Percentiles rank a stretch among this genome's conserved stretches.
Evolutionary conservation across 805 yeast species (phyloP).

Genomic region (Wickerhamomyces alni): DNA sequence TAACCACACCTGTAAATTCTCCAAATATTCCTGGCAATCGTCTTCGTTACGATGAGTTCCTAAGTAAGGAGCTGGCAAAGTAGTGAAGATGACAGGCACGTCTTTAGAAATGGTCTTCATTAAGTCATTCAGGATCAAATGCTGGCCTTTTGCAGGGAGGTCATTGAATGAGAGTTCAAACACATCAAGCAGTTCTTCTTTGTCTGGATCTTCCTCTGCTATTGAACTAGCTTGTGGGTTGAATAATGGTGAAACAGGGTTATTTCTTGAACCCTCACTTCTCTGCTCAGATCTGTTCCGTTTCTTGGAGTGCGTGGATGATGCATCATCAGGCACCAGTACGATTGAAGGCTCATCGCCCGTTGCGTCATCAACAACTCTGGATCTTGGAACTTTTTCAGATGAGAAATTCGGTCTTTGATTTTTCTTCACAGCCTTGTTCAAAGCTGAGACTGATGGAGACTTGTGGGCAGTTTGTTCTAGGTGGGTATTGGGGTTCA

Average conservation of each 20-base stretch:
- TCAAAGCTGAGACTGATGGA: conserved; percentile 7
- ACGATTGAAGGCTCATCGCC: conserved; percentile 62
- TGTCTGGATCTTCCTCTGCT: background rate
- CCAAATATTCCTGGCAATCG: conserved; percentile 69
- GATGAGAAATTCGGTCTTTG: conserved; percentile 62
- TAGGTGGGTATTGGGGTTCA: background rate
- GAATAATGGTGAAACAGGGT: background rate
- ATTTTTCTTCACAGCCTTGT: conserved; percentile 17
- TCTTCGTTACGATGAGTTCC: conserved; percentile 71
- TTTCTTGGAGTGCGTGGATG: conserved; percentile 9
- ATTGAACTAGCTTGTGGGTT: background rate
- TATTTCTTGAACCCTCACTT: conserved; percentile 1
- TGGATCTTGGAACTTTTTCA: conserved; percentile 64
- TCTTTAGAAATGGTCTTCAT: conserved; percentile 60
- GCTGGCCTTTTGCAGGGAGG: conserved; percentile 89
- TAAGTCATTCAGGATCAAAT: conserved; percentile 77
- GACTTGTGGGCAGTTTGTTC: background rate
- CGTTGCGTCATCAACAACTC: conserved; percentile 58
- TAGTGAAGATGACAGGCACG: conserved; percentile 78
- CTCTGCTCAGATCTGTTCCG: background rate
- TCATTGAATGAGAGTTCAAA: conserved; percentile 61
- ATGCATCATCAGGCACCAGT: conserved; percentile 43
- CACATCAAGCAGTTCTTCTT: conserved; percentile 28
- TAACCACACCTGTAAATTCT: conserved; percentile 75
- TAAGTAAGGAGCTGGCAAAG: conserved; percentile 81